Percentiles rank a stretch among this genome's conserved stretches.
Conservation (phyloP, 257 asterid genomes). For the Primulina eburnea region DNA sequence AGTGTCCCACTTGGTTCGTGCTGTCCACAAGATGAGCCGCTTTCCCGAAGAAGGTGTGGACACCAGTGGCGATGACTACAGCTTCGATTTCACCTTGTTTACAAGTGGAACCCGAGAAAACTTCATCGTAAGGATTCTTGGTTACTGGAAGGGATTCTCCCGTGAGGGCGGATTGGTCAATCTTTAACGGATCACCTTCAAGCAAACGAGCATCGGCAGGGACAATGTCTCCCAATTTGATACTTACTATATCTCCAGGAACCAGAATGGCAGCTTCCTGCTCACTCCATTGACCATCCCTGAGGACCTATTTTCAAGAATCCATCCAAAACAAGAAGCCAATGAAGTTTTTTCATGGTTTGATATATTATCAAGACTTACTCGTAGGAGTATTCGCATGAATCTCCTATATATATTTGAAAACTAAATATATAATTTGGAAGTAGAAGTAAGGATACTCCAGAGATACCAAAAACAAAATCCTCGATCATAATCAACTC, state of each 20-base stretch:
- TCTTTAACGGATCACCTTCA: conserved; percentile 90
- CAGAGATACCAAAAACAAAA: too few species aligned
- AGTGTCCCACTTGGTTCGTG: conserved; percentile 96
- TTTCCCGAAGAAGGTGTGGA: conserved; percentile 95
- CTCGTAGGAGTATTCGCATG: too few species aligned
- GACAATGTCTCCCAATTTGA: conserved; percentile 78
- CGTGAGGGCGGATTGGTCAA: conserved; percentile 93
- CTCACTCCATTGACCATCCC: conserved; percentile 93
- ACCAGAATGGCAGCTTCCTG: conserved; percentile 90
- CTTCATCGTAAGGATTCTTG: conserved; percentile 71
- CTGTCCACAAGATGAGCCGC: conserved; percentile 98
- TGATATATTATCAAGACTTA: too few species aligned
- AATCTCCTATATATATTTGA: too few species aligned
- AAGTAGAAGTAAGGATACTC: too few species aligned
- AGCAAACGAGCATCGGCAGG: conserved; percentile 99
- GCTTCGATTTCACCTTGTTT: conserved; percentile 97
- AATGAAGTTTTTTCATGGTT: neutral
- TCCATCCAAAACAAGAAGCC: neutral
- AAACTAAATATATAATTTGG: too few species aligned
- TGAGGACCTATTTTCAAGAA: conserved; percentile 52
- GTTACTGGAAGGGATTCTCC: conserved; percentile 97
- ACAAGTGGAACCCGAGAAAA: conserved; percentile 95
- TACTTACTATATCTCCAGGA: conserved; percentile 93
- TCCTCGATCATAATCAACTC: too few species aligned
- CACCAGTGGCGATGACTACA: conserved; percentile 94